Conservation (phyloP, 1,284 basidiomycete species). For the Fomitopsis palustris region DNA sequence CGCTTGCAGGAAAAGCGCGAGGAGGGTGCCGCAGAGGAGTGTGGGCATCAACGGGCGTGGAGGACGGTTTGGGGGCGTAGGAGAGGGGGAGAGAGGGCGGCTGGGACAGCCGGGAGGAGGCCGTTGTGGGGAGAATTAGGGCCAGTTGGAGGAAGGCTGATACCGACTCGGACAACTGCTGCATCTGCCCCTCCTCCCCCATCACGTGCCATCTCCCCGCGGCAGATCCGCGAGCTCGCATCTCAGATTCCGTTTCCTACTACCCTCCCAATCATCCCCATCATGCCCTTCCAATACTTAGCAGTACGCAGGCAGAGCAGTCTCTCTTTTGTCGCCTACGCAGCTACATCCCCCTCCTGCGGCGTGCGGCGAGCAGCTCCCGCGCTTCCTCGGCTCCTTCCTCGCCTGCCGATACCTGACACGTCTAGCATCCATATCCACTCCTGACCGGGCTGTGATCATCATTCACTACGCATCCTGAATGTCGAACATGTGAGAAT, state of each 20-base stretch:
- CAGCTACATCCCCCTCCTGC: too few relatives aligned
- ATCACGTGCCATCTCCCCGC: not conserved
- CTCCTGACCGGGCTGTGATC: not conserved
- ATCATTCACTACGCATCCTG: not conserved
- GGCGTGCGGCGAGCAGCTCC: too few relatives aligned
- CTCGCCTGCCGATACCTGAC: too few relatives aligned
- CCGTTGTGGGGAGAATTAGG: not conserved
- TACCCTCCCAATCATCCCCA: not conserved
- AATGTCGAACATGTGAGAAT: not conserved
- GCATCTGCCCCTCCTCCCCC: not conserved
- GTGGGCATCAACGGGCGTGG: not conserved
- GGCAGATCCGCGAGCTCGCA: conserved; percentile 4
- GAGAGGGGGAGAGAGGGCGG: not conserved
- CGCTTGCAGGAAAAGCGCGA: not conserved
- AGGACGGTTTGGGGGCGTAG: not conserved
- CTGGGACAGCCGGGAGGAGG: not conserved
- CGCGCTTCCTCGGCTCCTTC: too few relatives aligned
- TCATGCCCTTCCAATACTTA: too few relatives aligned
- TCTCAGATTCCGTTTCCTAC: conserved; percentile 2
- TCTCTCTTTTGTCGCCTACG: too few relatives aligned
- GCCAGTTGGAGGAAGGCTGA: not conserved
- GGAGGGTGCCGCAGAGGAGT: not conserved
- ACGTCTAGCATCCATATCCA: too few relatives aligned
- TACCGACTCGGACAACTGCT: not conserved
- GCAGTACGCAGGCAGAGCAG: too few relatives aligned